Conservation (phyloP, 2,329 filamentous ascomycete species). For the Fusarium temperatum region DNA sequence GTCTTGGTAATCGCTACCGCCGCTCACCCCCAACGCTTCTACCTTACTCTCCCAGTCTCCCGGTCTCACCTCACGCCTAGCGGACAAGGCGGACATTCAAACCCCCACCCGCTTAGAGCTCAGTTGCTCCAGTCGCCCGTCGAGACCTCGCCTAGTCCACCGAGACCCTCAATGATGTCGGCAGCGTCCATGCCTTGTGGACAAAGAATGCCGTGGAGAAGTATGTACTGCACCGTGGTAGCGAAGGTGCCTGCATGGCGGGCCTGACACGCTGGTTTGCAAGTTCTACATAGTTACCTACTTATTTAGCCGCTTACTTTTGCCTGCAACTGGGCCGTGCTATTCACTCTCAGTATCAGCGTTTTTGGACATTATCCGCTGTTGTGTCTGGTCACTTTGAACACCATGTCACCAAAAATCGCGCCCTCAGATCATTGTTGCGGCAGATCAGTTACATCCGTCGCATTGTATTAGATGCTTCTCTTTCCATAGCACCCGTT, state of each 20-base stretch:
- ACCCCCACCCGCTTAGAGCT: constrained; percentile 22
- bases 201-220: constrained; percentile 32
- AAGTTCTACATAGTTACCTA: not conserved
- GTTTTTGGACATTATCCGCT: constrained; percentile 16
- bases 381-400: not conserved
- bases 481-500: not conserved
- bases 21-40: constrained; percentile 10
- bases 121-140: constrained; percentile 26
- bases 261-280: not conserved
- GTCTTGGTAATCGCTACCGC: constrained; percentile 31
- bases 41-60: too few relatives aligned
- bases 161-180: constrained; percentile 38
- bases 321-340: constrained; percentile 1
- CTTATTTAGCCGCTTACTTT: constrained; percentile 29
- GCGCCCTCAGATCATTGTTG: constrained; percentile 1
- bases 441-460: not conserved
- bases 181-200: constrained; percentile 19
- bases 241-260: not conserved
- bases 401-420: constrained; percentile 11
- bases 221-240: not conserved
- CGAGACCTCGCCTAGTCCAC: constrained; percentile 34
- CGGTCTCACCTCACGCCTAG: constrained; percentile 19
- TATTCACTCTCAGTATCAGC: not conserved
- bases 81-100: constrained; percentile 11
- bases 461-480: not conserved